Base-by-base conservation (phyloP, 352 stramenopile genomes). In the Hyaloperonospora brassicae region DNA sequence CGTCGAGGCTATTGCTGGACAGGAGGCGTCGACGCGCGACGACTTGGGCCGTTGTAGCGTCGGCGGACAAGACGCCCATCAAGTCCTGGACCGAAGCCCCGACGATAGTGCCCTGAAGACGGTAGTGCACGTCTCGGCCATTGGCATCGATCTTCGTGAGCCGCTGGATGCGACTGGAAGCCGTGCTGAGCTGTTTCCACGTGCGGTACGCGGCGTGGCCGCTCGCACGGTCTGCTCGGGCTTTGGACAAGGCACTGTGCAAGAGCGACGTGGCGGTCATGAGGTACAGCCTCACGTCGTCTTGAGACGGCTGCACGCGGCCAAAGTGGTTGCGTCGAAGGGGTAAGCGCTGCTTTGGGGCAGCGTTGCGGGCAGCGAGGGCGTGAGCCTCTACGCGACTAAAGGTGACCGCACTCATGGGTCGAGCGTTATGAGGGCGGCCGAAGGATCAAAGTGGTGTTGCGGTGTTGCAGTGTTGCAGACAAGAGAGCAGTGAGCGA, bases 21-120 rank as follows among this genome's bases (percentile, higher is more conserved):
- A 88, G 69, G 11, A 72, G 52, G 27, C 70, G 64, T 35, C 78
- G 78, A 27, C 78, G 75, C 31, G 61, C 57, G 2, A 67, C 48
- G 23, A 82, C 51, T 41, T 77, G 72, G 4, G 46, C 22, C 43
- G 68, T 72, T n/a, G n/a, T n/a, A 50, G 71, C 75, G 52, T 84
- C 70, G 17, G 75, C 73, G 52, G 76, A 80, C 39, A 88, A 64
- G 47, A 83, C 59, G 9, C 66, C 68, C 78, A 88, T 86, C 57
- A 88, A 67, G 36, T 78, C 70, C 43, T 68, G 60, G 45, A 88
- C 59, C 22, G 73, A 70, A 10, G 73, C 64, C n/a, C 66, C 65
- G 8, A 85, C 65, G n/a, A n/a, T n/a, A 5, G 70, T 64, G 17
- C 78, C 78, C 39, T 88, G 73, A 11, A 88, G 50, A 25, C 72